Evolutionary conservation across 495 filamentous ascomycete genomes (phyloP).

Genomic region (Tetracladium setigerum): DNA sequence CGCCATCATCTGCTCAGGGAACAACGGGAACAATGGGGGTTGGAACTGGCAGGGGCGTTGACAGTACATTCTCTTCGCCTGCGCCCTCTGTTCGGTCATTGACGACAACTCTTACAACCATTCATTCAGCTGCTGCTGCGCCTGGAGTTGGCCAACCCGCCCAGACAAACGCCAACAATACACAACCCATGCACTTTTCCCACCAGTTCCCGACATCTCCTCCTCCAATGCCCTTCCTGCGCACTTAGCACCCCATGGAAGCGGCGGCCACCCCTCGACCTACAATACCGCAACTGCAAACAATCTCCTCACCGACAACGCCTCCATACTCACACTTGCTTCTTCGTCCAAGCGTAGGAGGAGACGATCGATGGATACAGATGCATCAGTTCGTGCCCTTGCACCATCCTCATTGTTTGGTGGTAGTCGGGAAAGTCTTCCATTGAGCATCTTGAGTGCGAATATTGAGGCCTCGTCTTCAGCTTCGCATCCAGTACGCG

Average conservation of each 20-base stretch:
- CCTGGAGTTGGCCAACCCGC: slow-evolving; percentile 30
- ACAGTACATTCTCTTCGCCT: slow-evolving; percentile 90
- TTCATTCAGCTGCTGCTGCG: slow-evolving; percentile 63
- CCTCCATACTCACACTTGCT: slow-evolving; percentile 91
- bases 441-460: slow-evolving; percentile 78
- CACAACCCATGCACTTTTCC: slow-evolving; percentile 64
- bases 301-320: slow-evolving; percentile 87
- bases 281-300: slow-evolving; percentile 88
- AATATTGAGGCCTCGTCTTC: slow-evolving; percentile 40
- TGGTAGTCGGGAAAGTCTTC: slow-evolving; percentile 78
- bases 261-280: slow-evolving; percentile 61
- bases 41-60: slow-evolving; percentile 62
- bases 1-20: slow-evolving; percentile 46
- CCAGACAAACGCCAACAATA: slow-evolving; percentile 38
- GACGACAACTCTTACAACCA: slow-evolving; percentile 91
- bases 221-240: slow-evolving; percentile 74
- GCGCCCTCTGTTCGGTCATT: slow-evolving; percentile 85
- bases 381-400: slow-evolving; percentile 87
- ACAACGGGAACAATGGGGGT: slow-evolving; percentile 61
- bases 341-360: slow-evolving; percentile 89
- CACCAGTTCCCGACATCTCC: slow-evolving; percentile 79
- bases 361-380: slow-evolving; percentile 86
- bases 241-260: slow-evolving; percentile 54
- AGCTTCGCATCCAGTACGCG: slow-evolving; percentile 43
- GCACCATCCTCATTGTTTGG: slow-evolving; percentile 90